phyloP scores from a whole-genome alignment of 1,284 basidiomycete species.

The Amylostereum areolatum region DNA sequence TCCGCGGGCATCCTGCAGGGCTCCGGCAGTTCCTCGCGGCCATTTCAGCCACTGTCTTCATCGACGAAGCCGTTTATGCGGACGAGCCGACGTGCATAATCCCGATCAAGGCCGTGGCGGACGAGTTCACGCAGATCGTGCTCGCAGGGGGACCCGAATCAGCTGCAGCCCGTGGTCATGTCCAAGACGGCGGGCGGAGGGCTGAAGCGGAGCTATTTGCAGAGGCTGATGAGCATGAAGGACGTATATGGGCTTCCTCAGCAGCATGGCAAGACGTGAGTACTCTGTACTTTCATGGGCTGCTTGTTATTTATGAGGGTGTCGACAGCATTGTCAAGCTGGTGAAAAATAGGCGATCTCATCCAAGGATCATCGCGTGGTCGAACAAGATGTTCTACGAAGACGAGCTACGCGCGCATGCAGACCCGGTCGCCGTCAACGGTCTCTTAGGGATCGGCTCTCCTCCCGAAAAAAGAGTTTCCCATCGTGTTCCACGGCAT shows the following conservation, averaged over 20 bases:
- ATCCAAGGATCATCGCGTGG: constrained; percentile 47
- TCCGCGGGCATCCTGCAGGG: constrained; percentile 39
- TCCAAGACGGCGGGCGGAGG: constrained; percentile 44
- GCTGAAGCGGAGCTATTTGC: constrained; percentile 48
- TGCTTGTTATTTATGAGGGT: background rate
- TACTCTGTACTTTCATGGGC: background rate
- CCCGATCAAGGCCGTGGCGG: constrained; percentile 48
- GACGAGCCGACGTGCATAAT: constrained; percentile 58
- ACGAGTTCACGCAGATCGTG: constrained; percentile 45
- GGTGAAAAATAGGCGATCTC: constrained; percentile 53
- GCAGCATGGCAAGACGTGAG: constrained; percentile 37
- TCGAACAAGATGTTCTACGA: constrained; percentile 54
- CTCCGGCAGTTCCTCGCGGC: constrained; percentile 32
- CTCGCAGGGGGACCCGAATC: constrained; percentile 56
- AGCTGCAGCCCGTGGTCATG: constrained; percentile 56
- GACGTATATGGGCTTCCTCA: constrained; percentile 36
- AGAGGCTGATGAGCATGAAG: constrained; percentile 43
- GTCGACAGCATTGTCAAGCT: constrained; percentile 40
- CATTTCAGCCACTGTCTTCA: constrained; percentile 32
- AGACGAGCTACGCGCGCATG: constrained; percentile 41
- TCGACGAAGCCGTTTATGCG: constrained; percentile 38
- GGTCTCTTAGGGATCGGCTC: constrained; percentile 25
- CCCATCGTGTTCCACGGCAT: constrained; percentile 44
- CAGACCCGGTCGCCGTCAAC: constrained; percentile 27
- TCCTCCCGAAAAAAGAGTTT: constrained; percentile 29